Evolutionary conservation across 805 yeast genomes (phyloP), one percentile per base, ranked within the genome.

Genomic region (Wickerhamiella brachini): DNA sequence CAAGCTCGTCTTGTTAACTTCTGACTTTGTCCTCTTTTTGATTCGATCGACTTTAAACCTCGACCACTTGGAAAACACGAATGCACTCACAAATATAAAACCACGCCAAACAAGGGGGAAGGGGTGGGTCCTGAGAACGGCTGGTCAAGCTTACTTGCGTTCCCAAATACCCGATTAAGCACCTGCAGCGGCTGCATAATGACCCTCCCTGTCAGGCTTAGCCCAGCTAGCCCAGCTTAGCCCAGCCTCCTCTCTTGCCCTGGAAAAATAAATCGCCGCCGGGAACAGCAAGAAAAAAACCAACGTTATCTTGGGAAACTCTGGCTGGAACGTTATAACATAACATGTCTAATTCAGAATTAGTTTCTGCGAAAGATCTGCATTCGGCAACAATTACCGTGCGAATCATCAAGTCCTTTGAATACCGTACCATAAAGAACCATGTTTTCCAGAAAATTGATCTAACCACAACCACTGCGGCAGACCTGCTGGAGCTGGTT

Each of bases 381-480:
- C 49, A n/a, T 15, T 17, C 41, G 13, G 81, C 95, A 0, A 78
- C 87, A 13, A 67, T 93, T 43, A 93, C 98, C 0, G 74, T 93
- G 5, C 77, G 98, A 53, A 77, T 93, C 21, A 78, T 93, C 61
- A 90, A 90, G 64, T 87, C 96, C 1, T 93, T 93, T 65, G 90
- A 93, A 22, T 86, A 84, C 68, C 75, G 96, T 68, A 88, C 90
- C 59, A 89, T 86, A 48, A 82, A 81, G 63, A 87, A 85, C 63
- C 70, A 81, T 54, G 77, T 89, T 8, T 66, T 88, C 45, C 77
- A 74, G 24, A 76, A 81, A 57, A 74, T 87, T 48, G 85, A 93
- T 66, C 75, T 93, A 61, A 76, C 80, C 53, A 70, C 68, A 9
- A 79, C 82, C 49, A 85, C 87, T 0, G 84, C 88, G 0, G 69